Base-by-base conservation (phyloP, 108 stramenopile species). In the Cyclostephanos tholiformis region DNA sequence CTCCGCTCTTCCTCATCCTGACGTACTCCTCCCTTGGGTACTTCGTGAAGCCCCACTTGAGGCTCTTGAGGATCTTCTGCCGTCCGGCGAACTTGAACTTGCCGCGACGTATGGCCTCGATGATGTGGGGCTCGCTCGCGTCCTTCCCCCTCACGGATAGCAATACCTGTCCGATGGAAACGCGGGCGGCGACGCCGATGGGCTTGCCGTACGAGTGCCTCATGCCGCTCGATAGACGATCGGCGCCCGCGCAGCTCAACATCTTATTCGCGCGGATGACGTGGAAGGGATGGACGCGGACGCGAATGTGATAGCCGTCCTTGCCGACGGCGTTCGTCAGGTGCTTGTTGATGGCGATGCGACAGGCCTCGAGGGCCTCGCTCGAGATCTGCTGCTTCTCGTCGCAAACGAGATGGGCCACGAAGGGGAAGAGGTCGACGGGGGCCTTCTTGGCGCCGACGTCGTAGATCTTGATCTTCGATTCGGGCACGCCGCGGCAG, bases 21-120 rank as follows among this genome's bases (percentile, higher is more conserved):
- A 97, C 98, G 83, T 99, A 99, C 39, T 98, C 98, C 74, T 96
- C 97, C 75, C 97, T 94, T 27, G 87, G 86, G 75, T 91, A 99
- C 78, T 97, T 95, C 79, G 99, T 99, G 88, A 99, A 99, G 77
- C 99, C 99, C 99, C 99, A 99, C 89, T 99, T 99, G 71, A 96
- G 85, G 77, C 88, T 89, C 89, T 96, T 94, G 53, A 99, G 88
- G 84, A 99, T 99, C 91, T 99, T 99, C 92, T 99, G 99, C 67
- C 99, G 89, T 63, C 99, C 99, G 22, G 99, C 98, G 79, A 99
- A 99, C 94, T 99, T 99, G 92, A 99, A 99, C 89, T 99, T 99
- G 58, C 98, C 98, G 68, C 99, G 96, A 84, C 98, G 96, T 67
- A 99, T 96, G 22, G 98, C 98, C 85, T 98, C 98, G 73, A 99